Base-by-base conservation (phyloP, 2,329 filamentous ascomycete species). In the Fusarium fujikuroi region DNA sequence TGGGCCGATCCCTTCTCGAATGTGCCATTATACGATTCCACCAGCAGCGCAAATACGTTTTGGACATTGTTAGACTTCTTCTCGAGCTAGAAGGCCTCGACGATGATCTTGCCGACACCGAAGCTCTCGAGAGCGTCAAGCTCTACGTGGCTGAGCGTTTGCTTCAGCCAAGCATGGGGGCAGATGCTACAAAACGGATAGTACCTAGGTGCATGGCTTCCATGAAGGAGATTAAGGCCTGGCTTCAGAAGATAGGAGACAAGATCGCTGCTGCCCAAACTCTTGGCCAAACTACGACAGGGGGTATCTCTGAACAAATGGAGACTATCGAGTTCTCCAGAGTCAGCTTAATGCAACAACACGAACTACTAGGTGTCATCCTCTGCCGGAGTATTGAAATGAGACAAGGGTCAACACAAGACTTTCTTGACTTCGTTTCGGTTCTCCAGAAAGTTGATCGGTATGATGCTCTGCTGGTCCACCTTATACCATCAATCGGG, bases 11-110 rank as follows among this genome's bases (percentile, higher is more conserved):
- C 7, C 87, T 93, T 67, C 87, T 94, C 61, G 91, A 95, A 80
- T 92, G 92, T 75, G 93, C 93, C 67, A 89, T 98, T 73, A 93
- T 98, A 78, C 90, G 92, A 73, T 97, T 97, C 81, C 95, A 99
- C 82, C 91, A 95, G 76, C 91, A 93, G 75, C 91, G 95, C 73
- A 92, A 93, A 78, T 94, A 92, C 77, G 84, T 97, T 46, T 89
- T 98, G 39, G 93, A 97, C 80, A 94, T 92, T 77, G 85, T 98
- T 77, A 92, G 95, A 60, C 87, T 98, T 36, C 87, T 97, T 62
- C 86, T 97, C 66, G 90, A 93, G 77, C 86, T 93, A 60, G 87
- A 91, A 63, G 86, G 77, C 11, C 71, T 79, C 30, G 80, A 91
- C 53, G 85, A 90, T 30, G 90, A 93, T 67, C 84, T 88, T 18